Conservation (phyloP, 1,284 basidiomycete genomes). For the Moniliella sp. region DNA sequence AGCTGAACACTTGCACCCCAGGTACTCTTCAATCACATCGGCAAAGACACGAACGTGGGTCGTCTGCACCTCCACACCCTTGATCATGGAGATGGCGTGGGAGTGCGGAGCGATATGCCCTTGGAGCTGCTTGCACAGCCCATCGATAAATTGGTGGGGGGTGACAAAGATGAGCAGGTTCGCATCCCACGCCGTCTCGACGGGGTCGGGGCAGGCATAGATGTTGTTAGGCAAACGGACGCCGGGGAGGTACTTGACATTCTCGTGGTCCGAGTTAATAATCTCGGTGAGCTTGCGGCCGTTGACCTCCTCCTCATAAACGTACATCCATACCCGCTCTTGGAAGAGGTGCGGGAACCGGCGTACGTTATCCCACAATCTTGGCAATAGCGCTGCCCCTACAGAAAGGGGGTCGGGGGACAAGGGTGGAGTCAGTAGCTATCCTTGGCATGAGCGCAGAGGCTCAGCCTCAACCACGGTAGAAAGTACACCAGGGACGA, state of each 20-base stretch:
- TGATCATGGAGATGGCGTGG: slow-evolving; percentile 33
- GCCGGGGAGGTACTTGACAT: slow-evolving; percentile 40
- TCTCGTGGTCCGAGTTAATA: slow-evolving; percentile 42
- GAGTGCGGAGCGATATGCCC: slow-evolving; percentile 22
- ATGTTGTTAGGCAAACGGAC: slow-evolving; percentile 40
- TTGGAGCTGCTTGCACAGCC: slow-evolving; percentile 22
- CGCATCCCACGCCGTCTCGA: slow-evolving; percentile 40
- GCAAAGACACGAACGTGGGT: slow-evolving; percentile 42
- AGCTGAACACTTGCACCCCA: slow-evolving; percentile 39
- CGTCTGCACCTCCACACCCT: slow-evolving; percentile 33
- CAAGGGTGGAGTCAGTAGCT: neutral
- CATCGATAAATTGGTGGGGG: slow-evolving; percentile 31
- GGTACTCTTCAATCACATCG: slow-evolving; percentile 40
- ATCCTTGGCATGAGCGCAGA: too few species aligned
- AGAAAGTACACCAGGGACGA: neutral
- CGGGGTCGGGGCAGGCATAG: slow-evolving; percentile 38
- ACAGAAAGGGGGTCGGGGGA: neutral
- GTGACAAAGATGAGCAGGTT: slow-evolving; percentile 37
- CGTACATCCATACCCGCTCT: slow-evolving; percentile 22
- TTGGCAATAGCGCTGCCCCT: slow-evolving; percentile 43
- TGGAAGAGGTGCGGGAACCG: slow-evolving; percentile 34
- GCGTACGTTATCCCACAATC: slow-evolving; percentile 39
- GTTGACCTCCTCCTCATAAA: slow-evolving; percentile 30
- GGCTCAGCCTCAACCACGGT: too few species aligned
- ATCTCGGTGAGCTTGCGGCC: slow-evolving; percentile 41